Evolutionary conservation across 2,329 filamentous ascomycete species (phyloP), one percentile per base, ranked within the genome.

Genomic region (Basipetospora chlamydospora): DNA sequence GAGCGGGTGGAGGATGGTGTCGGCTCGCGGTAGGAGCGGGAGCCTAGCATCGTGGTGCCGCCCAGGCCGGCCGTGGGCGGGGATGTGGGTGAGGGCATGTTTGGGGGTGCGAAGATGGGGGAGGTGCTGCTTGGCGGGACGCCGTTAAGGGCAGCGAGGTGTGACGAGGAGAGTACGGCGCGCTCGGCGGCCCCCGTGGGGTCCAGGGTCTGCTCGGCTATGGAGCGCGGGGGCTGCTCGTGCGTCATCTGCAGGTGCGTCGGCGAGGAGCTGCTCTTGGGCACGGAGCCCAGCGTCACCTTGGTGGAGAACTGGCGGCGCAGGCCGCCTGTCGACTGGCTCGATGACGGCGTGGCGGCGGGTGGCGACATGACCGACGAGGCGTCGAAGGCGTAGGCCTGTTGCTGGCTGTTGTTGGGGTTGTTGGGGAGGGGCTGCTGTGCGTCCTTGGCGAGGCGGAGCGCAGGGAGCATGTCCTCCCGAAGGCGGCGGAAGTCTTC

Each of bases 381-480:
- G 23, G 54, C 50, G 44, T 75, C 70, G 53, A 73, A 76, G 39
- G 53, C 51, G 49, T 72, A 71, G 29, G 47, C 49, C 41, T 60
- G 61, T 18, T 31, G 29, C 16, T 4, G 5, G 26, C 16, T 28
- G 41, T 49, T 44, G 38, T 51, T 48, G 44, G 52, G 52, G 37
- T 62, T 40, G 34, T 59, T 60, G 28, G 87, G 87, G 16, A 96
- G 65, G 25, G 88, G 88, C 52, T 94, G 84, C 44, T 86, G 82
- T 47, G 80, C 80, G 53, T 96, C 87, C 61, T 96, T 96, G 49
- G 79, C 81, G 50, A 94, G 76, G 43, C 87, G 83, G 49, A 95
- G 74, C 15, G 93, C 79, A 3, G 90, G 88, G 22, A 96, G 67
- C 51, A 95, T 75, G 52, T 98, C 90, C 56, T 96, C 88, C 39